phyloP scores from a whole-genome alignment of 306 rosid genomes.

The Cicer cuneatum region DNA sequence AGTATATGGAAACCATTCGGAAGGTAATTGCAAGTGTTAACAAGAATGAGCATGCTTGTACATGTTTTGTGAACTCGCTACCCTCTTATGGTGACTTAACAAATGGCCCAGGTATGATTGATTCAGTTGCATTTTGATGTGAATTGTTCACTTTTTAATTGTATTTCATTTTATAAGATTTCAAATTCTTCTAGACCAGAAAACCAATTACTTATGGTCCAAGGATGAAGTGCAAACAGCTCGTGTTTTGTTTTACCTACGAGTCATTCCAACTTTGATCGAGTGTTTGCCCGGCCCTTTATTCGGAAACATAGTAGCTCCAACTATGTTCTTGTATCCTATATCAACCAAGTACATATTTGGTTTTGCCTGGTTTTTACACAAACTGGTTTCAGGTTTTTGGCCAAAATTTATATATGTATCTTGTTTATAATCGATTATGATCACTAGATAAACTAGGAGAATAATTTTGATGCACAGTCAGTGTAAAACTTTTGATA shows the following conservation, averaged over 20 bases:
- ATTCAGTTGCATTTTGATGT: conserved; percentile 11
- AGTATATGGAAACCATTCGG: conserved; percentile 88
- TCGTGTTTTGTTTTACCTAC: conserved; percentile 74
- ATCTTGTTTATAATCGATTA: conserved; percentile 19
- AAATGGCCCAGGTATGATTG: conserved; percentile 67
- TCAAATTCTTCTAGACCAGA: conserved; percentile 45
- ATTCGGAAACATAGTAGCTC: conserved; percentile 63
- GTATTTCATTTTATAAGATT: conserved; percentile 29
- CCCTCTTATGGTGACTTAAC: conserved; percentile 79
- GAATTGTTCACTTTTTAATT: background rate
- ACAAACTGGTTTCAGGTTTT: background rate
- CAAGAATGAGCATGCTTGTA: conserved; percentile 74
- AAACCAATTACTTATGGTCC: conserved; percentile 70
- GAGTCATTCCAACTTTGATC: conserved; percentile 83
- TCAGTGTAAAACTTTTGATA: too few species aligned
- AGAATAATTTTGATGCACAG: too few species aligned
- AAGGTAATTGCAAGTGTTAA: conserved; percentile 76
- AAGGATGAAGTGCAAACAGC: conserved; percentile 91
- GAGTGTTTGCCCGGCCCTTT: conserved; percentile 69
- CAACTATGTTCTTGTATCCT: conserved; percentile 98
- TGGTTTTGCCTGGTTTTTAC: background rate
- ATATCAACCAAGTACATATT: background rate
- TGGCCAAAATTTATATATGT: conserved; percentile 12
- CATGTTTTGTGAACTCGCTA: conserved; percentile 69
- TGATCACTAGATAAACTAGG: background rate